Conservation (phyloP, 78 protist species). For the Salpingoeca rosetta region DNA sequence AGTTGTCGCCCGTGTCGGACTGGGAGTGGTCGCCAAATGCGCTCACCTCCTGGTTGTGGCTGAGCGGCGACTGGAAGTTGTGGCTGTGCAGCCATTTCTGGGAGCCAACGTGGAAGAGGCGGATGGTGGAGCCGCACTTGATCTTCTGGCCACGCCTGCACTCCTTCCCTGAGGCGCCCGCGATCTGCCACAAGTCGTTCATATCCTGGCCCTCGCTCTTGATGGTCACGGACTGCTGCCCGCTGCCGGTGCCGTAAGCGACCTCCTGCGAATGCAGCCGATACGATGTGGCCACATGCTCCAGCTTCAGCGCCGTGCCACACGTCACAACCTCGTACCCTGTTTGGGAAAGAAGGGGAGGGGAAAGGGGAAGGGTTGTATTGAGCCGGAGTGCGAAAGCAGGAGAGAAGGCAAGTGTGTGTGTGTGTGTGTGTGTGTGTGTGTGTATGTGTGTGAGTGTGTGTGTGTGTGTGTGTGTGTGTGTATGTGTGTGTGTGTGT, state of each 20-base stretch:
- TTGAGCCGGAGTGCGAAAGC: no score
- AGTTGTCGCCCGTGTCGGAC: neutral
- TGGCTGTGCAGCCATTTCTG: constrained; percentile 18
- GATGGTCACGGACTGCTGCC: constrained; percentile 42
- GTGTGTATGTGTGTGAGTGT: no score
- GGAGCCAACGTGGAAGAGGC: constrained; percentile 12
- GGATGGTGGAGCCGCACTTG: neutral
- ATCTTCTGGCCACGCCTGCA: neutral
- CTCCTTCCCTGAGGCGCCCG: neutral
- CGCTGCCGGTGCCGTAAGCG: constrained; percentile 38
- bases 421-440: no score
- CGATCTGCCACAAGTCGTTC: constrained; percentile 1
- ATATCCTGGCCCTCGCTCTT: neutral
- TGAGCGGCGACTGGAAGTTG: constrained; percentile 23
- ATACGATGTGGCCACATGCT: constrained; percentile 9
- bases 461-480: no score
- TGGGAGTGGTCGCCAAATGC: no score
- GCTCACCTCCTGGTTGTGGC: constrained; percentile 17
- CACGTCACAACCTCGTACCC: constrained; percentile 45
- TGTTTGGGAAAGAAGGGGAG: no score
- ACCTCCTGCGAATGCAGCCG: constrained; percentile 51
- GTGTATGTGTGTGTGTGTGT: no score
- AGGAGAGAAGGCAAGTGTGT: no score
- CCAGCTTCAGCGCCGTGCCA: constrained; percentile 35
- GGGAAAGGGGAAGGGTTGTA: no score